Conservation (phyloP, 129 eudicot genomes). For the Centrapalus pauciflorus region DNA sequence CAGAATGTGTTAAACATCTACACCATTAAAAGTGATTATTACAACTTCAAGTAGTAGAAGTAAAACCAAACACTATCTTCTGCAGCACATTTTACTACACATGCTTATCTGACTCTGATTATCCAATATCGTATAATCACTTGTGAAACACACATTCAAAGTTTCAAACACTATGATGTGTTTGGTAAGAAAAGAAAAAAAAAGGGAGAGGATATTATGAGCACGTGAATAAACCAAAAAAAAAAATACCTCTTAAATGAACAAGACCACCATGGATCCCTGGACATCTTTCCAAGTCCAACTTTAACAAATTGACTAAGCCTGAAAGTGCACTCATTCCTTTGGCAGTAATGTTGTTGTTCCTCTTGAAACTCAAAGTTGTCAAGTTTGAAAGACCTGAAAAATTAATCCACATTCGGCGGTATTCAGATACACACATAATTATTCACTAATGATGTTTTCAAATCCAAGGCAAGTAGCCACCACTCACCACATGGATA, state of each 20-base stretch:
- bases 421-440: neutral
- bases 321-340: conserved; percentile 65
- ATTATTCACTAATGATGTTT: neutral
- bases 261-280: conserved; percentile 81
- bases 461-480: neutral
- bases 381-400: conserved; percentile 75
- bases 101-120: neutral
- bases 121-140: neutral
- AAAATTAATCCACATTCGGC: neutral
- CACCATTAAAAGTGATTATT: too few relatives aligned
- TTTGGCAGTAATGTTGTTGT: conserved; percentile 54
- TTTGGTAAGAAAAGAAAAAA: neutral
- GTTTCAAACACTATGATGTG: too few relatives aligned
- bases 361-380: conserved; percentile 59
- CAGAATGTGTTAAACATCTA: too few relatives aligned
- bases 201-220: too few relatives aligned
- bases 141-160: neutral
- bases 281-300: conserved; percentile 84
- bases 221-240: neutral
- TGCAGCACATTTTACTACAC: too few relatives aligned
- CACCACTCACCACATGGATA: too few relatives aligned
- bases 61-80: too few relatives aligned
- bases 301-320: conserved; percentile 52
- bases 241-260: conserved; percentile 61
- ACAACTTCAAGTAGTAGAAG: too few relatives aligned